Base-by-base conservation (phyloP, 441 rosid genomes). In the Euphorbia celastroides region DNA sequence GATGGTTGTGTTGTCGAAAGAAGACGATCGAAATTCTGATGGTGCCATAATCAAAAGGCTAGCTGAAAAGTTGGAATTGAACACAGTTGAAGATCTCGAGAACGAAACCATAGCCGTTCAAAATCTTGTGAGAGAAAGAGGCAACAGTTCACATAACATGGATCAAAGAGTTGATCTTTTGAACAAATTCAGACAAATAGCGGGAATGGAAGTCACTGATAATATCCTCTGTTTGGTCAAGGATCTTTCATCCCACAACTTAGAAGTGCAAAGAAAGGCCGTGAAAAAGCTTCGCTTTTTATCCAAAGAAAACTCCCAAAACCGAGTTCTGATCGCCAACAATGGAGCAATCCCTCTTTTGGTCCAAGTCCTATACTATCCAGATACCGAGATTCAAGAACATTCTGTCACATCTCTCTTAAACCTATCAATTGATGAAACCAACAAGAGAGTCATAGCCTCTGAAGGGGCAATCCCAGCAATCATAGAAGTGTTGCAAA, bases 1-100 rank as follows among this genome's bases (percentile, higher is more conserved):
- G 86, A 87, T 91, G 90, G 92, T 83, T 5, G 84, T 81, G 1
- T 82, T 85, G 55, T 84, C 98, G 0, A 77, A 81, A 74, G 73
- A 82, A 10, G 89, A 89, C 60, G 85, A 80, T 57, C 69, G 86
- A 3, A 89, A 83, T 60, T 78, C 89, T 22, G 96, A 92, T 55
- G 78, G 68, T 19, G 91, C 89, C 3, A 84, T 92, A 5, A 63
- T 89, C 5, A 86, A 88, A 70, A 83, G 96, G 70, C 79, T 92
- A 25, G 94, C 94, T 0, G 79, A 78, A 48, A 92, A 84, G 72
- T 82, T 92, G 27, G 91, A 89, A 25, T 71, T 92, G 3, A 86
- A 79, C 16, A 70, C 82, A 13, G 41, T 74, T 4, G 84, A 79
- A 61, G 92, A 89, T 64, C 63, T 92, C 66, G 80, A 82, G 68